These are phyloP conservation scores for Colletotrichum tamarilloi DNA, from an alignment of 2,329 filamentous ascomycete species.

Conservation along the genomic window DNA sequence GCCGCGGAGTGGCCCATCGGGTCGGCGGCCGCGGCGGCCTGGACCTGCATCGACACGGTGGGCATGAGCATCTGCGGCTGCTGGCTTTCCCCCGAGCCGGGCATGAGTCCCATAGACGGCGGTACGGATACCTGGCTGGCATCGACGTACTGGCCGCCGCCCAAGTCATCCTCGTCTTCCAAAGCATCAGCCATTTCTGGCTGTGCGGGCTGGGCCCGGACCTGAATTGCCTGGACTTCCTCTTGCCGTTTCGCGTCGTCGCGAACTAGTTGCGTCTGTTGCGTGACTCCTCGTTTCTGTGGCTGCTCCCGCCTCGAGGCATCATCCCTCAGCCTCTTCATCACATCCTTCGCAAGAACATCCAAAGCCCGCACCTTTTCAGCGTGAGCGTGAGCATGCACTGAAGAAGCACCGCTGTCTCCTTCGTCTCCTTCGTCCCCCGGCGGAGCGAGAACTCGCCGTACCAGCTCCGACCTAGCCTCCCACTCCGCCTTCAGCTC, in stretches of 20 bases:
- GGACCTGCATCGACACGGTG: slow-evolving; percentile 26
- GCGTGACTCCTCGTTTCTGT: slow-evolving; percentile 27
- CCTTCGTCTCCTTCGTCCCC: slow-evolving; percentile 59
- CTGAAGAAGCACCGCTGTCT: slow-evolving; percentile 50
- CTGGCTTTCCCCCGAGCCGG: slow-evolving; percentile 19
- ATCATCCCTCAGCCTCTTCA: slow-evolving; percentile 80
- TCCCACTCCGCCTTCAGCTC: slow-evolving; percentile 78
- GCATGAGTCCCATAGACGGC: slow-evolving; percentile 20
- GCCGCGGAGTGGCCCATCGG: slow-evolving; percentile 23
- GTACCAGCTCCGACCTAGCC: slow-evolving; percentile 65
- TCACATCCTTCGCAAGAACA: slow-evolving; percentile 78
- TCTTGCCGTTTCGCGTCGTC: background rate
- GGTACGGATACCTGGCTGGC: slow-evolving; percentile 23
- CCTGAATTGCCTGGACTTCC: background rate
- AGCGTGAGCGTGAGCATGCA: slow-evolving; percentile 49
- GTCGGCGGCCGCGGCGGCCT: slow-evolving; percentile 9
- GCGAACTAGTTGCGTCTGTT: background rate
- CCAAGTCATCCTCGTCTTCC: background rate
- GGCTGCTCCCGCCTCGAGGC: slow-evolving; percentile 64
- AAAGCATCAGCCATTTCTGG: slow-evolving; percentile 34
- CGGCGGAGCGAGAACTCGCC: slow-evolving; percentile 61
- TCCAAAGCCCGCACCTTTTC: slow-evolving; percentile 75
- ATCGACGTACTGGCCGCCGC: slow-evolving; percentile 18
- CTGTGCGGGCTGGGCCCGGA: background rate
- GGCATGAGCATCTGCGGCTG: slow-evolving; percentile 30